Conservation (phyloP, 306 rosid genomes). For the Nissolia schottii region DNA sequence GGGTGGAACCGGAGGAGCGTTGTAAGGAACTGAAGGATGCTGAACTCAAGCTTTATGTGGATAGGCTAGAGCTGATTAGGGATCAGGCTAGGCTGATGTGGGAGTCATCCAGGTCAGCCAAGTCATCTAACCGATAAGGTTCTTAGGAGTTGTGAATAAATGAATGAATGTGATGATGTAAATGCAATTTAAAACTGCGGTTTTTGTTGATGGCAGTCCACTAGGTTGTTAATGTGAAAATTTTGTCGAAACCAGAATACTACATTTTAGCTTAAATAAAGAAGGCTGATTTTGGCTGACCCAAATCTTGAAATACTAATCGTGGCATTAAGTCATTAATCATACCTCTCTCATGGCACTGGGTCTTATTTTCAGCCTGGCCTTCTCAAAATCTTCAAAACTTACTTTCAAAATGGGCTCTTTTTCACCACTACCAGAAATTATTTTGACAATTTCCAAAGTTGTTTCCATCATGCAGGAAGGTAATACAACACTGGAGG, state of each 20-base stretch:
- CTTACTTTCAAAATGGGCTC: conserved; percentile 44
- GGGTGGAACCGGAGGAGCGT: not conserved
- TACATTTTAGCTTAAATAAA: conserved; percentile 11
- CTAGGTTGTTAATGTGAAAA: not conserved
- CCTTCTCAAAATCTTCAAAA: conserved; percentile 81
- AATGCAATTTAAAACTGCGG: not conserved
- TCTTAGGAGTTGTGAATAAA: not conserved
- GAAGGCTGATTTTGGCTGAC: not conserved
- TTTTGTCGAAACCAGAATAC: not conserved
- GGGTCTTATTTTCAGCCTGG: conserved; percentile 76
- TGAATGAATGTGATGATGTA: not conserved
- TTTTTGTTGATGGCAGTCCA: not conserved
- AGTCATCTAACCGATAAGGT: not conserved
- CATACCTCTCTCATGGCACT: conserved; percentile 99
- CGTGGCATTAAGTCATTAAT: not conserved
- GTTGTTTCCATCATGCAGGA: conserved; percentile 28
- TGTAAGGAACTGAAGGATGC: not conserved
- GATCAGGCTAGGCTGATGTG: not conserved
- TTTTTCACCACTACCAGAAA: conserved; percentile 28
- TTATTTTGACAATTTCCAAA: conserved; percentile 29
- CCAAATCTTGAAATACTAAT: conserved; percentile 7
- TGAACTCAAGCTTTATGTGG: not conserved
- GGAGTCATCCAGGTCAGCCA: not conserved
- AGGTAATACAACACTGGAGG: conserved; percentile 28
- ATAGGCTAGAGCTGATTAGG: not conserved